phyloP scores from a whole-genome alignment of 2,329 filamentous ascomycete genomes.

The Diaporthe amygdali region DNA sequence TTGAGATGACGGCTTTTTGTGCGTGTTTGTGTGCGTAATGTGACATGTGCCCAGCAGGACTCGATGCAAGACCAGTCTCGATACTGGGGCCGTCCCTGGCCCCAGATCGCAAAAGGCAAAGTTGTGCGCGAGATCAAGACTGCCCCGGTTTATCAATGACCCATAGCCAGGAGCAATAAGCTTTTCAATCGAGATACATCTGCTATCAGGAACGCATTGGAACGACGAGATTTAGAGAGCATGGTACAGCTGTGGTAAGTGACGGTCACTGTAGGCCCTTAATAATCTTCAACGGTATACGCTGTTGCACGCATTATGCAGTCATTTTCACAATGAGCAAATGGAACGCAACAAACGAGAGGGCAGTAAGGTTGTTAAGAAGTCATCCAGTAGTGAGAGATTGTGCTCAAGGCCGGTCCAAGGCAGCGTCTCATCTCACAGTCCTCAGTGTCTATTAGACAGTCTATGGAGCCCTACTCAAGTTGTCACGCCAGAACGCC shows the following conservation, averaged over 20 bases:
- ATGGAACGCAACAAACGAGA: neutral
- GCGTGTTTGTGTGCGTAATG: neutral
- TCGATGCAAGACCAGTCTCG: neutral
- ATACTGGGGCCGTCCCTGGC: too few relatives aligned
- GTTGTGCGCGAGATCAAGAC: too few relatives aligned
- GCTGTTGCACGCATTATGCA: neutral
- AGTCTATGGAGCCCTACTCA: neutral
- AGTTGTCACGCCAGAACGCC: neutral
- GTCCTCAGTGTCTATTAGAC: conserved; percentile 3
- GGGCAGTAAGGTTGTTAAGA: neutral
- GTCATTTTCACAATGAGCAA: neutral
- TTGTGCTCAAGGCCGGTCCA: neutral
- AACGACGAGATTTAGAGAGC: too few relatives aligned
- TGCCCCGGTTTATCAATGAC: too few relatives aligned
- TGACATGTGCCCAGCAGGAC: neutral
- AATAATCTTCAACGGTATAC: neutral
- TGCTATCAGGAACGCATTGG: too few relatives aligned
- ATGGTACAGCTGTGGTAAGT: too few relatives aligned
- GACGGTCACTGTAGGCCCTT: neutral
- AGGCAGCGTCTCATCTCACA: neutral
- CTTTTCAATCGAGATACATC: too few relatives aligned
- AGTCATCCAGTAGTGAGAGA: neutral
- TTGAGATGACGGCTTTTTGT: neutral
- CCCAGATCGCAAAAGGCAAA: too few relatives aligned
- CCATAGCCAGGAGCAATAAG: too few relatives aligned